Percentiles rank a stretch among this genome's conserved stretches.
phyloP scores from a whole-genome alignment of 208 protist genomes.

The Acanthamoeba pearcei region DNA sequence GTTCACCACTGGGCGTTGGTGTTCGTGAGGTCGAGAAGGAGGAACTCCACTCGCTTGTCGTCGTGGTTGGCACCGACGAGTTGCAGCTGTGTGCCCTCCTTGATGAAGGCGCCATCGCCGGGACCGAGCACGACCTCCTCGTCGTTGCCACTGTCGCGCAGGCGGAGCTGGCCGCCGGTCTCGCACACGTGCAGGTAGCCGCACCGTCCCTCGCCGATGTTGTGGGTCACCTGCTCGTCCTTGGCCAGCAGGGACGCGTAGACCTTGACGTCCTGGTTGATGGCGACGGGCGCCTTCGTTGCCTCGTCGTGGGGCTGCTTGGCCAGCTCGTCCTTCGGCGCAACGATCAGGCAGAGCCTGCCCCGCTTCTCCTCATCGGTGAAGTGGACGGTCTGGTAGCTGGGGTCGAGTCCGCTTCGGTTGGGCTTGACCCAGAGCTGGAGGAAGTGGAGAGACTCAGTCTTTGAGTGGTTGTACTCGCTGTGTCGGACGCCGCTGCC shows the following conservation, averaged over 20 bases:
- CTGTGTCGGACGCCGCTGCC: slow-evolving; percentile 76
- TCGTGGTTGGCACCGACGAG: neutral
- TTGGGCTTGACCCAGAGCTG: slow-evolving; percentile 77
- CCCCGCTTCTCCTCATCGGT: slow-evolving; percentile 48
- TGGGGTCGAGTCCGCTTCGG: neutral
- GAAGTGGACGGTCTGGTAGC: slow-evolving; percentile 61
- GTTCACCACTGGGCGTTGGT: too few species aligned
- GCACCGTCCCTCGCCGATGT: neutral
- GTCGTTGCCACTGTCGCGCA: too few species aligned
- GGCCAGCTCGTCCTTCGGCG: neutral
- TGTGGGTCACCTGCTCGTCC: slow-evolving; percentile 55
- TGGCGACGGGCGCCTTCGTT: neutral
- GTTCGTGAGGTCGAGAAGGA: slow-evolving; percentile 54
- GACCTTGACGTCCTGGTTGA: slow-evolving; percentile 75
- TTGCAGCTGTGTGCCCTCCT: neutral
- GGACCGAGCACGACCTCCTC: slow-evolving; percentile 1
- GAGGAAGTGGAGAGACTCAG: slow-evolving; percentile 72
- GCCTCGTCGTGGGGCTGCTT: neutral
- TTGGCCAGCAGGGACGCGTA: slow-evolving; percentile 60
- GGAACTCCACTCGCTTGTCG: slow-evolving; percentile 54
- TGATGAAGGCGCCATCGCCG: slow-evolving; percentile 68
- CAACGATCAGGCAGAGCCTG: slow-evolving; percentile 11
- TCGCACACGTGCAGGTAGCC: slow-evolving; percentile 62
- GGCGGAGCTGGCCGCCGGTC: neutral
- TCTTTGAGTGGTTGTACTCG: slow-evolving; percentile 71